These are phyloP conservation scores for Colletotrichum sp. DNA, from an alignment of 2,329 filamentous ascomycete species.

Conservation along the genomic window DNA sequence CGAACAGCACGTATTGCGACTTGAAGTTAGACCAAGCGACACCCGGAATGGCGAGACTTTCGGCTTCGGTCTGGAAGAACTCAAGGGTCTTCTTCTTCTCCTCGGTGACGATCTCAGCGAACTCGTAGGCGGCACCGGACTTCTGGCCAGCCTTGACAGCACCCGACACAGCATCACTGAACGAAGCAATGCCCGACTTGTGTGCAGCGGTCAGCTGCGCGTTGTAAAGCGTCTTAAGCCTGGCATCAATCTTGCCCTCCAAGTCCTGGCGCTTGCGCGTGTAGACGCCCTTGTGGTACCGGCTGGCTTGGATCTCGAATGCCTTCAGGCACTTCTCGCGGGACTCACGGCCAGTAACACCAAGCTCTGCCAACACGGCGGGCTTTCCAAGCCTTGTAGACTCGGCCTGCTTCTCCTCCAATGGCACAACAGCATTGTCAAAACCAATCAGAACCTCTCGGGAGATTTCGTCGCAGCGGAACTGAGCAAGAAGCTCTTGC, in stretches of 20 bases:
- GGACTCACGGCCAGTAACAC: conserved; percentile 73
- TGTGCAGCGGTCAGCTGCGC: conserved; percentile 89
- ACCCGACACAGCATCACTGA: conserved; percentile 84
- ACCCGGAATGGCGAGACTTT: conserved; percentile 77
- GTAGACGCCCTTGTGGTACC: conserved; percentile 97
- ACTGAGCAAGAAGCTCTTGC: conserved; percentile 95
- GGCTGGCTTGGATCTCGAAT: conserved; percentile 90
- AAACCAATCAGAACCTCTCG: conserved; percentile 86
- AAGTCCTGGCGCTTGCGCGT: conserved; percentile 84
- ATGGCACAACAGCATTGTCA: conserved; percentile 78
- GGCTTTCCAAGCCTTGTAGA: conserved; percentile 75
- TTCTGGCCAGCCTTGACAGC: conserved; percentile 94
- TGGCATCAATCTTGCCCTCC: conserved; percentile 83
- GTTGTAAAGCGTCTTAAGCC: conserved; percentile 85
- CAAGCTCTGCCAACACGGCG: conserved; percentile 76
- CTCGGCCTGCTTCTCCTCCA: conserved; percentile 86
- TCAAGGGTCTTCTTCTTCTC: conserved; percentile 80
- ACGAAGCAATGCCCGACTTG: conserved; percentile 83
- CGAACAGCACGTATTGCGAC: conserved; percentile 79
- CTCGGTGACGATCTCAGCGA: conserved; percentile 87
- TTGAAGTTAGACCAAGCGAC: conserved; percentile 88
- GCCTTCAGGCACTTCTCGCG: conserved; percentile 76
- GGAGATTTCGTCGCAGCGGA: conserved; percentile 95
- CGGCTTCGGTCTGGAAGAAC: conserved; percentile 78
- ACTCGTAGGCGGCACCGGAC: conserved; percentile 89